A percentile compares a stretch with the other conserved stretches of the same genome.
Conservation (phyloP, 257 asterid genomes). For the Fraxinus americana region DNA sequence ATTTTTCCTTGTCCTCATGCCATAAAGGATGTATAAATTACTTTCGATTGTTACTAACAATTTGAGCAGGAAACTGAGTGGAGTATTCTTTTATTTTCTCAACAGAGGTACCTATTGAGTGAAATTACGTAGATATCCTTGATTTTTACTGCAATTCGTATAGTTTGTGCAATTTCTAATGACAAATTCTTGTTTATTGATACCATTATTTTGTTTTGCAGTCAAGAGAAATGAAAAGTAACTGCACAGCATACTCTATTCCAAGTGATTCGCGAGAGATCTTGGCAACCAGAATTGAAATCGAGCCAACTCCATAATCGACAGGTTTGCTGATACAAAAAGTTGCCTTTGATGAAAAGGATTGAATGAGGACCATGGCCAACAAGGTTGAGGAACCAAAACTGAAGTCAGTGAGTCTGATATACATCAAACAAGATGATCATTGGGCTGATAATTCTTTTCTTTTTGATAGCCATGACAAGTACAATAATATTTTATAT, state of each 20-base stretch:
- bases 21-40: neutral
- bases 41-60: neutral
- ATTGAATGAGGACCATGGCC: constrained; percentile 1
- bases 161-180: neutral
- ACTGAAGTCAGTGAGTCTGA: neutral
- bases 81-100: neutral
- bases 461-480: neutral
- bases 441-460: constrained; percentile 6
- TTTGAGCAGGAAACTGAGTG: neutral
- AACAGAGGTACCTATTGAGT: neutral
- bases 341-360: neutral
- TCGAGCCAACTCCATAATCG: neutral
- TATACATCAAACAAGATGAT: constrained; percentile 8
- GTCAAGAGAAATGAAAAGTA: constrained; percentile 43
- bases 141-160: neutral
- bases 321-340: neutral
- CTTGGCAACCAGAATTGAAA: neutral
- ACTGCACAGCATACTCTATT: constrained; percentile 6
- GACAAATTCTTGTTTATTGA: neutral
- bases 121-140: neutral
- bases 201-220: constrained; percentile 23
- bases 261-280: neutral
- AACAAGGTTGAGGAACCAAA: neutral
- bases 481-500: neutral
- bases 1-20: neutral